These are phyloP conservation scores for Platismatia glauca DNA, from an alignment of 495 filamentous ascomycete species.

Conservation along the genomic window DNA sequence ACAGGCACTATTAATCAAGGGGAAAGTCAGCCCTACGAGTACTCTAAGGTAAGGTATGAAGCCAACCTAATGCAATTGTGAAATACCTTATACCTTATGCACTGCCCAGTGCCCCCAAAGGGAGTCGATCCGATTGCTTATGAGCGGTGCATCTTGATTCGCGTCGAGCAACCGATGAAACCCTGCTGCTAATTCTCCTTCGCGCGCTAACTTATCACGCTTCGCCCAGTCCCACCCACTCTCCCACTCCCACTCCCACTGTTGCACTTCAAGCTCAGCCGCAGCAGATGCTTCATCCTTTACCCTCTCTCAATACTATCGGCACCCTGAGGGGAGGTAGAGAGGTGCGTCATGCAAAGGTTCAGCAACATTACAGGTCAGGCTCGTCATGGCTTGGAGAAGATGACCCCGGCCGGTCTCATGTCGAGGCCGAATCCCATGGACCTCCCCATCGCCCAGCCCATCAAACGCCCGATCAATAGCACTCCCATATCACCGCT, in stretches of 20 bases:
- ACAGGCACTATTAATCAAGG: too few relatives aligned
- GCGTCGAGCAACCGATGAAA: conserved; percentile 6
- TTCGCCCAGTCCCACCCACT: conserved; percentile 22
- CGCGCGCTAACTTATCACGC: conserved; percentile 20
- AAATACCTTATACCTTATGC: too few relatives aligned
- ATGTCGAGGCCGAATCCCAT: conserved; percentile 59
- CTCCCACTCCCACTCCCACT: conserved; percentile 9
- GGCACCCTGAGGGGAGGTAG: conserved; percentile 13
- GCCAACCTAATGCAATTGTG: too few relatives aligned
- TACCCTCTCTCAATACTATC: conserved; percentile 4
- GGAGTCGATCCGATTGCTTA: not conserved
- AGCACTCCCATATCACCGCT: conserved; percentile 56
- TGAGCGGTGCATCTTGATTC: not conserved
- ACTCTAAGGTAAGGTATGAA: too few relatives aligned
- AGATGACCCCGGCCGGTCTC: conserved; percentile 75
- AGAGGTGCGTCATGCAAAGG: conserved; percentile 68
- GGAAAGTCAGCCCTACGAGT: too few relatives aligned
- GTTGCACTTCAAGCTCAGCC: conserved; percentile 8
- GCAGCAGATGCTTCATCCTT: conserved; percentile 17
- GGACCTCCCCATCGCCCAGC: conserved; percentile 59
- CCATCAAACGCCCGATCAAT: conserved; percentile 58
- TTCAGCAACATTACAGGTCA: conserved; percentile 73
- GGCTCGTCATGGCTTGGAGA: conserved; percentile 86
- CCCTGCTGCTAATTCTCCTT: not conserved
- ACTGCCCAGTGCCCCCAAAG: too few relatives aligned